These are phyloP conservation scores for Helicostylum pulchrum DNA, from an alignment of 192 early-diverging fungal genomes.

Conservation along the genomic window DNA sequence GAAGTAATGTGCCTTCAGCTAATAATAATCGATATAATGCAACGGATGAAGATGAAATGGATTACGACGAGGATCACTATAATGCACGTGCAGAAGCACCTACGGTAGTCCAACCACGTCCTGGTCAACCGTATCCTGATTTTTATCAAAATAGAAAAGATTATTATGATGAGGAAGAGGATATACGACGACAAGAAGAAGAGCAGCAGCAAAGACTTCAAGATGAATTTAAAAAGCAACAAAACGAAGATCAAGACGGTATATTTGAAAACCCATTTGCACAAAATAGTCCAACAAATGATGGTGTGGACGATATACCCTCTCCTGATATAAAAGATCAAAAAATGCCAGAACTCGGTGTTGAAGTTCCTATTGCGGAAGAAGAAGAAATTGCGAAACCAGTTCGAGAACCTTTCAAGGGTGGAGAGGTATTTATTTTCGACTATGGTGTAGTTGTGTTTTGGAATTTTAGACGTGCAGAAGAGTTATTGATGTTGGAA, in stretches of 20 bases:
- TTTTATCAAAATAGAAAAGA: constrained; percentile 3
- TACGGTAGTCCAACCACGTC: neutral
- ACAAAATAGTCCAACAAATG: neutral
- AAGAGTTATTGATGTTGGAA: constrained; percentile 47
- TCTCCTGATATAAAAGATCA: neutral
- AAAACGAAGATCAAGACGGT: neutral
- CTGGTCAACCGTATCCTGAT: constrained; percentile 20
- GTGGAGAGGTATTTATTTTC: constrained; percentile 57
- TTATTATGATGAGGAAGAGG: neutral
- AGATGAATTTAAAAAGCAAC: neutral
- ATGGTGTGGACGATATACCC: neutral
- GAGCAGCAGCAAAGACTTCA: neutral
- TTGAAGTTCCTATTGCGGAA: neutral
- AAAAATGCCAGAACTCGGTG: neutral
- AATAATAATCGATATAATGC: neutral
- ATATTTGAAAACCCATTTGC: neutral
- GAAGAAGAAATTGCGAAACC: neutral
- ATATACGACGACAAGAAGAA: neutral
- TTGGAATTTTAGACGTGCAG: constrained; percentile 55
- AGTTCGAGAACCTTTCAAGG: constrained; percentile 34
- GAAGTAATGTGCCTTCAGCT: constrained; percentile 17
- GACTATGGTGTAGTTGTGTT: constrained; percentile 60
- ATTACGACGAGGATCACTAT: constrained; percentile 35
- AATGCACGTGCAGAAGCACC: constrained; percentile 2
- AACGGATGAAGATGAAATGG: constrained; percentile 21